Evolutionary conservation across 148 eudicot species (phyloP).

Genomic region (Persicaria maculosa): DNA sequence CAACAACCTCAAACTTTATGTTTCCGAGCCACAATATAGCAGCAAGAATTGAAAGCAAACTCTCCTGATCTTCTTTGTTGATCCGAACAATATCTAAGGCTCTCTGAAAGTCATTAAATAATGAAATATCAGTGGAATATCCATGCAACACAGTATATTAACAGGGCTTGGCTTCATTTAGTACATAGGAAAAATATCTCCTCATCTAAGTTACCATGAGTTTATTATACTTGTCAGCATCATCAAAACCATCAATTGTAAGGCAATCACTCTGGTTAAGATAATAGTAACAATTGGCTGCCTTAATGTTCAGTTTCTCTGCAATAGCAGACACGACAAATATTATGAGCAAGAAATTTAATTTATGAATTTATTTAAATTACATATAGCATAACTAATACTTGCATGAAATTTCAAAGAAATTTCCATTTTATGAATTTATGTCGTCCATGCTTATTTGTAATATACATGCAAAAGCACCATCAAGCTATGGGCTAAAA

Average conservation of each 20-base stretch:
- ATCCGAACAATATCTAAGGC: conserved; percentile 63
- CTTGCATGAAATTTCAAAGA: not conserved
- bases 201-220: conserved; percentile 50
- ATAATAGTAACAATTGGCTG: conserved; percentile 54
- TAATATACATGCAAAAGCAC: not conserved
- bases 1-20: conserved; percentile 65
- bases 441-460: conserved; percentile 1
- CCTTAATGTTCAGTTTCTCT: conserved; percentile 65
- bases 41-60: conserved; percentile 67
- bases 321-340: conserved; percentile 18
- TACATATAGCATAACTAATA: not conserved
- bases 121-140: not conserved
- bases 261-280: conserved; percentile 81
- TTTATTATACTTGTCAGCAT: conserved; percentile 52
- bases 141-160: not conserved
- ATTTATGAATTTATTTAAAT: not conserved
- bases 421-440: not conserved
- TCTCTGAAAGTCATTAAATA: conserved; percentile 30
- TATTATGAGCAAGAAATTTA: not conserved
- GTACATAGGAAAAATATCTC: conserved; percentile 9
- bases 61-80: conserved; percentile 59
- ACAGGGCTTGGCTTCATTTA: not conserved
- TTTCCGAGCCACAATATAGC: conserved; percentile 95
- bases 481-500: not conserved
- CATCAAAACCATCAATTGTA: conserved; percentile 55